A percentile compares a stretch with the other conserved stretches of the same genome.
Conservation (phyloP, 768 basidiomycete species). For the Suillus decipiens region DNA sequence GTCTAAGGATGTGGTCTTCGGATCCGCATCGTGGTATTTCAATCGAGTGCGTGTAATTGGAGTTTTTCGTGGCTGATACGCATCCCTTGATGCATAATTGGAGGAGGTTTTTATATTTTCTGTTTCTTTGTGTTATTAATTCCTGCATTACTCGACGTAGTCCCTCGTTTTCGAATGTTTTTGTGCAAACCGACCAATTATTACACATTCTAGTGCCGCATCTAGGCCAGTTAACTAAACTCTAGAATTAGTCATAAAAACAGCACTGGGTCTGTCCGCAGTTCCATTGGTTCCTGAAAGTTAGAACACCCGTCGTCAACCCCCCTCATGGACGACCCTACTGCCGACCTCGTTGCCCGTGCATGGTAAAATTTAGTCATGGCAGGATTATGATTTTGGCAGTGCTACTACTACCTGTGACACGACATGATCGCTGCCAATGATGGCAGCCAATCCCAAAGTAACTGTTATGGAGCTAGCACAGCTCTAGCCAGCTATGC, state of each 20-base stretch:
- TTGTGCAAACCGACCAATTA: conserved; percentile 23
- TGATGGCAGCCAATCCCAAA: conserved; percentile 3
- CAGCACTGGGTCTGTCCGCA: conserved; percentile 1
- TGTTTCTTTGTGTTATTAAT: conserved; percentile 17
- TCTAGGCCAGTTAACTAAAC: too few species aligned
- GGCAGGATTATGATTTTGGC: conserved; percentile 25
- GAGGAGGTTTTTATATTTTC: conserved; percentile 21
- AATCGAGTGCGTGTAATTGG: conserved; percentile 21
- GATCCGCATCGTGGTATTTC: conserved; percentile 1
- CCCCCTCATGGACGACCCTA: neutral
- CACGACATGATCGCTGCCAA: conserved; percentile 6
- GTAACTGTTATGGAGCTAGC: neutral
- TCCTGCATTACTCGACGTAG: conserved; percentile 17
- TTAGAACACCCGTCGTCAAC: conserved; percentile 3
- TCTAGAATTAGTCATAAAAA: conserved; percentile 3
- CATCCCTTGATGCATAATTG: conserved; percentile 23
- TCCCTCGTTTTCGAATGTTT: conserved; percentile 27
- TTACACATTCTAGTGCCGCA: conserved; percentile 23
- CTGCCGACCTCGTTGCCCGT: conserved; percentile 18
- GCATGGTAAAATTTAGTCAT: conserved; percentile 24
- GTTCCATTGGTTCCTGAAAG: conserved; percentile 5
- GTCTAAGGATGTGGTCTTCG: neutral
- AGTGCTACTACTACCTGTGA: conserved; percentile 15
- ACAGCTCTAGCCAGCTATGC: conserved; percentile 20
- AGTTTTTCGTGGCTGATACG: conserved; percentile 23